Conservation (phyloP, 345 rosid species). For the Sapria himalayana region DNA sequence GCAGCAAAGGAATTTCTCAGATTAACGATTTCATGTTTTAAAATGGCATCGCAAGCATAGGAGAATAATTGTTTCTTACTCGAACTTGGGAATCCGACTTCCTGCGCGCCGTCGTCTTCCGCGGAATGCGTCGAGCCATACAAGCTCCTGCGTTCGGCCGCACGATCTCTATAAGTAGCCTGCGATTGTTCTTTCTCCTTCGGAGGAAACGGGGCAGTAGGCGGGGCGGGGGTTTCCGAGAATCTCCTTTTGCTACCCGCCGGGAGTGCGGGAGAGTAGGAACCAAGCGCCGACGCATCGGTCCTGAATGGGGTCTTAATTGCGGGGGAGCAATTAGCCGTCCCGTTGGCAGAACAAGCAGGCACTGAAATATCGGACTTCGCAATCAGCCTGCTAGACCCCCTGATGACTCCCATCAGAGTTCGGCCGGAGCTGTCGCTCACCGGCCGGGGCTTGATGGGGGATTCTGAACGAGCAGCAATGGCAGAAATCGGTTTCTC, state of each 20-base stretch:
- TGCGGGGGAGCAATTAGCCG: conserved; percentile 14
- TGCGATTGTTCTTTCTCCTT: conserved; percentile 59
- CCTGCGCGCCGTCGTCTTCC: conserved; percentile 47
- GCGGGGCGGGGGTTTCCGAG: conserved; percentile 51
- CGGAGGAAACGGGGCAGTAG: conserved; percentile 25
- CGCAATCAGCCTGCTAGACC: conserved; percentile 38
- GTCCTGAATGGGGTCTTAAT: conserved; percentile 39
- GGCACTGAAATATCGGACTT: conserved; percentile 24
- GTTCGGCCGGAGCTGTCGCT: conserved; percentile 55
- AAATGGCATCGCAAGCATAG: no score
- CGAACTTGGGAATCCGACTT: no score
- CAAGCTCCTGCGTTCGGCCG: conserved; percentile 93
- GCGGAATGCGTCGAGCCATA: conserved; percentile 57
- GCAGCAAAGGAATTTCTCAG: no score
- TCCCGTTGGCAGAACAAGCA: conserved; percentile 9
- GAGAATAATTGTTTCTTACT: no score
- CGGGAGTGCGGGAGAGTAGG: conserved; percentile 29
- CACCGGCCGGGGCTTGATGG: conserved; percentile 31
- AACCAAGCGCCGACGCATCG: conserved; percentile 55
- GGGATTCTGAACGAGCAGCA: conserved; percentile 19
- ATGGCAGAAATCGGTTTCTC: conserved; percentile 19
- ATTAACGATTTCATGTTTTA: no score
- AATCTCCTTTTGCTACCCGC: conserved; percentile 73
- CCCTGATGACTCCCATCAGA: conserved; percentile 77
- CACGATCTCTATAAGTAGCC: conserved; percentile 72